A percentile compares a stretch with the other conserved stretches of the same genome.
These are phyloP conservation scores for Cutaneotrichosporon cyanovorans DNA, from an alignment of 1,284 basidiomycete species.

Conservation along the genomic window DNA sequence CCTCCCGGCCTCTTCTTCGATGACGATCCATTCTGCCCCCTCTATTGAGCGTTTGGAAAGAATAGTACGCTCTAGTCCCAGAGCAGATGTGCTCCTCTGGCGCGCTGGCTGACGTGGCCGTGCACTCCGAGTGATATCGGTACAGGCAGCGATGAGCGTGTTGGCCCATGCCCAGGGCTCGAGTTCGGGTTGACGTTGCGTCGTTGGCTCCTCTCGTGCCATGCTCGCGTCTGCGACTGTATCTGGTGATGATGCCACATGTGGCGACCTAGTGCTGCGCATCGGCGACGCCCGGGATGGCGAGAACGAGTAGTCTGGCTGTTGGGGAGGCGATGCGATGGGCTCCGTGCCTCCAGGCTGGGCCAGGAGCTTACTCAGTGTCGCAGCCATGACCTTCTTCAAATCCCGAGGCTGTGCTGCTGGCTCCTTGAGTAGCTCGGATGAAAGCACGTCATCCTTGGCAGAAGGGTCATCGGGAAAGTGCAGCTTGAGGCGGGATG, in stretches of 20 bases:
- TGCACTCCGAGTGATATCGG: background rate
- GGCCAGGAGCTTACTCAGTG: background rate
- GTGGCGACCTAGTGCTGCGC: background rate
- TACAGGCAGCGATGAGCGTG: conserved; percentile 6
- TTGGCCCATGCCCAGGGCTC: conserved; percentile 19
- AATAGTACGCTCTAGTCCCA: too few species aligned
- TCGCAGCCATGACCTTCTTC: conserved; percentile 8
- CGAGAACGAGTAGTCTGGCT: background rate
- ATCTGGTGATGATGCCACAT: conserved; percentile 6
- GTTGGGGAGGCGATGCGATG: conserved; percentile 1
- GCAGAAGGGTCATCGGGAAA: conserved; percentile 23
- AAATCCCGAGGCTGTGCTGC: background rate
- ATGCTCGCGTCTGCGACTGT: conserved; percentile 4
- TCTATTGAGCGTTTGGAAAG: conserved; percentile 2
- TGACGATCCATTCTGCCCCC: conserved; percentile 6
- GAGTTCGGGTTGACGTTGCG: conserved; percentile 3
- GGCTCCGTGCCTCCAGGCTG: background rate
- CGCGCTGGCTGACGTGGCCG: background rate
- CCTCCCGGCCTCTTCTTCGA: background rate
- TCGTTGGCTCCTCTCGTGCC: background rate
- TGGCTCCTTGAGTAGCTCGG: background rate
- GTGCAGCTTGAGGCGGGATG: conserved; percentile 23
- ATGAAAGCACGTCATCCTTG: conserved; percentile 2
- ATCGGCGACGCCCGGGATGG: background rate
- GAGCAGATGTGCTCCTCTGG: too few species aligned